Evolutionary conservation across 495 filamentous ascomycete species (phyloP).

Genomic region (Podospora australis): DNA sequence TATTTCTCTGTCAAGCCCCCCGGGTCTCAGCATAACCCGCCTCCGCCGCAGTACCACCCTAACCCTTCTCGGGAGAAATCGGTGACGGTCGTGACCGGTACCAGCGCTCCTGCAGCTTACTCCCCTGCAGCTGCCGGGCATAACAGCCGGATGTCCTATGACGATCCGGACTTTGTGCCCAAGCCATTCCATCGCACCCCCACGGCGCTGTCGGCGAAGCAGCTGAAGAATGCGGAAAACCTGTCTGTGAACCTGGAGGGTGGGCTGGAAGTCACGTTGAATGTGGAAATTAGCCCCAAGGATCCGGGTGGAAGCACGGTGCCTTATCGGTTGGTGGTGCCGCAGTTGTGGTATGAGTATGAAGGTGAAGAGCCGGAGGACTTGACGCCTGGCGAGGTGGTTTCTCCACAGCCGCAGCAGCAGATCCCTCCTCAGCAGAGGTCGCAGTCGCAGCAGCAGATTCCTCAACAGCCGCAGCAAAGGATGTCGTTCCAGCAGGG

Average conservation of each 20-base stretch:
- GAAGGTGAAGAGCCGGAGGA: conserved; percentile 25
- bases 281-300: conserved; percentile 75
- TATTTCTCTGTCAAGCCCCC: conserved; percentile 34
- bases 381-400: not conserved
- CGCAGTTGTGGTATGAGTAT: conserved; percentile 57
- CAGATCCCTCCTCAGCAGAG: conserved; percentile 3
- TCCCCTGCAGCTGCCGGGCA: not conserved
- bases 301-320: conserved; percentile 86
- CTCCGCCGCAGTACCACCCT: conserved; percentile 6
- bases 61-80: not conserved
- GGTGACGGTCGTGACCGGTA: conserved; percentile 12
- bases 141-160: not conserved
- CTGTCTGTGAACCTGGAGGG: conserved; percentile 59
- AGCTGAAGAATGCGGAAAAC: conserved; percentile 33
- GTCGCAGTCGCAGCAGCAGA: conserved; percentile 2
- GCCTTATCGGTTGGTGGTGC: conserved; percentile 81
- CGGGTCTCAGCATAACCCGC: conserved; percentile 13
- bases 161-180: conserved; percentile 15
- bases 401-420: not conserved
- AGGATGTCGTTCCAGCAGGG: not conserved
- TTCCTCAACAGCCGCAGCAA: conserved; percentile 9
- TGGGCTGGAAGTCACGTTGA: conserved; percentile 76
- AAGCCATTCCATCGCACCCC: conserved; percentile 64
- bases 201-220: conserved; percentile 60
- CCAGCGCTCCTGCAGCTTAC: not conserved